Evolutionary conservation across 1,139 yeast species (phyloP), one percentile per base, ranked within the genome.

Genomic region (Magnusiomyces fungicola): DNA sequence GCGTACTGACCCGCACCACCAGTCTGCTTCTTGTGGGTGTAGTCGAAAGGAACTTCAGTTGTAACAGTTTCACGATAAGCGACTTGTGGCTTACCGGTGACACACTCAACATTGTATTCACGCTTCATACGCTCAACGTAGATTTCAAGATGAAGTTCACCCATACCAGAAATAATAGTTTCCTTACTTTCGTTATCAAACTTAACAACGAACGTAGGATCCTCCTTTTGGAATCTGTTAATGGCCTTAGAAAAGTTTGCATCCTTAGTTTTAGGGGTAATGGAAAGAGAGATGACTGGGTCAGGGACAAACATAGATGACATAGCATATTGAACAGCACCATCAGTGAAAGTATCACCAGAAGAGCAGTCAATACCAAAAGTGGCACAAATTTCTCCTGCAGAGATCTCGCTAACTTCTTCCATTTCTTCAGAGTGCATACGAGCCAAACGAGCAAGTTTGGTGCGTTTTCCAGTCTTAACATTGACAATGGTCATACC

Each of bases 1-100:
- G 96, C 98, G 67, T 82, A 92, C 74, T 92, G 99, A 72, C 99
- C 99, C 58, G 98, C 95, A 78, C 99, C 99, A 69, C 99, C 99
- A 64, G 94, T 80, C 74, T 92, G 99, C 67, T 90, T 90, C 78
- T 92, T 92, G 74, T 90, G 97, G 32, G 96, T 86, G 72, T 80
- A 88, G 67, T 92, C 97, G 64, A 92, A 90, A n/a, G 80, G 74
- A 25, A 92, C 76, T 39, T 85, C 73, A 4, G 76, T 67, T 39
- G 87, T 74, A 56, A 92, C 81, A 39, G 98, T 84, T 72, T 94
- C 99, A 70, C 99, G 83, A 72, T 92, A 94, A 23, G 98, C 88
- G 45, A 94, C 98, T 73, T 90, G 97, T 47, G 98, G 99, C 69
- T 86, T 84, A 66, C 99, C 98, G 52, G 97, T 90, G 40, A 80